Conservation (phyloP, 163 green algal species). For the Chlorella variabilis region DNA sequence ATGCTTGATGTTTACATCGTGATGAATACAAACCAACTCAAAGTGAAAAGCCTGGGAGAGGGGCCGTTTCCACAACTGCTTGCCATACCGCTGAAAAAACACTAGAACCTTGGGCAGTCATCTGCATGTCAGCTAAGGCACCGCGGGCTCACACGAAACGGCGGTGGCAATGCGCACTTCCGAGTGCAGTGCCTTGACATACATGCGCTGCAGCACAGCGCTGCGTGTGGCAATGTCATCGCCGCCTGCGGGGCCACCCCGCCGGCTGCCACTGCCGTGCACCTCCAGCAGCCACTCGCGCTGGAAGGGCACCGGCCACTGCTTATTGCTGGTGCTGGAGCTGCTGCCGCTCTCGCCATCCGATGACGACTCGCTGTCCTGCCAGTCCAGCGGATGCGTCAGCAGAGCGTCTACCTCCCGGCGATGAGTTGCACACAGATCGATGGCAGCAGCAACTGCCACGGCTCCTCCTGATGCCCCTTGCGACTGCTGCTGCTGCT, state of each 20-base stretch:
- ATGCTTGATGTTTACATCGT: too few species aligned
- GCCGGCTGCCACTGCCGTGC: not conserved
- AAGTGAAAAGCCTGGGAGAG: too few species aligned
- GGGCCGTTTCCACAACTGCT: too few species aligned
- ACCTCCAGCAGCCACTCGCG: conserved; percentile 48
- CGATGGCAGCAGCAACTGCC: not conserved
- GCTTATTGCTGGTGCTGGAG: not conserved
- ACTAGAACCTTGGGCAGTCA: too few species aligned
- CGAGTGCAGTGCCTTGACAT: conserved; percentile 19
- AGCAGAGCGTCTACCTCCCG: conserved; percentile 7
- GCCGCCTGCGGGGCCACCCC: too few species aligned
- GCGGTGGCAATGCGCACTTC: conserved; percentile 38
- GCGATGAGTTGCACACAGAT: not conserved
- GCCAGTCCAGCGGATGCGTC: not conserved
- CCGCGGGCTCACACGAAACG: not conserved
- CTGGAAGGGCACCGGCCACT: conserved; percentile 26
- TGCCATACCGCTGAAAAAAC: too few species aligned
- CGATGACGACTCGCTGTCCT: not conserved
- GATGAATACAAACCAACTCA: too few species aligned
- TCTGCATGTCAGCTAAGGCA: too few species aligned
- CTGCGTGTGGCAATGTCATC: not conserved
- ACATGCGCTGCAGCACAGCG: conserved; percentile 32
- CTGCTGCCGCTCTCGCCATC: not conserved
- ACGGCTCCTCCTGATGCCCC: too few species aligned
- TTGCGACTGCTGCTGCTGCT: not conserved